Evolutionary conservation across 495 filamentous ascomycete species (phyloP).

Genomic region (Elasticomyces elasticus): DNA sequence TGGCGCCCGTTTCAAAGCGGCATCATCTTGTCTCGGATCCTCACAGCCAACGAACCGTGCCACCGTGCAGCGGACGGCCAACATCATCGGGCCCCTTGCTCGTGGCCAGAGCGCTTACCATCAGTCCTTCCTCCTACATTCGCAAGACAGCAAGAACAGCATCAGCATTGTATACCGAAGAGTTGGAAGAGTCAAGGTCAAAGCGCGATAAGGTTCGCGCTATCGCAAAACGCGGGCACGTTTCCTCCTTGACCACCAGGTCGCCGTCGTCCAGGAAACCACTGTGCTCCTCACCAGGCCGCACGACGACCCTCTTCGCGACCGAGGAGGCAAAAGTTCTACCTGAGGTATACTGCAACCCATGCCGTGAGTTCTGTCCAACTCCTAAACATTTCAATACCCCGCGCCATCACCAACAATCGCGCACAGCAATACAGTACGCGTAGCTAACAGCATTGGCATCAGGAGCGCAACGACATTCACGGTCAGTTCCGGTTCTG

Average conservation of each 20-base stretch:
- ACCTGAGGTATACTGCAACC: neutral
- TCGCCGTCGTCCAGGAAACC: neutral
- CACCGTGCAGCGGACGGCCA: neutral
- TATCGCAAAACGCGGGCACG: neutral
- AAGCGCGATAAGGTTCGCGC: constrained; percentile 2
- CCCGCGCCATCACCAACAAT: neutral
- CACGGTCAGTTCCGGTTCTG: constrained; percentile 18
- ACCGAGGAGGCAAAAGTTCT: neutral
- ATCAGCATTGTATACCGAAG: neutral
- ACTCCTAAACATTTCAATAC: neutral
- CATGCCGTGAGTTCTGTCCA: constrained; percentile 1
- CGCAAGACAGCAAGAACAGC: neutral
- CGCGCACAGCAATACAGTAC: neutral
- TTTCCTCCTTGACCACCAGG: neutral
- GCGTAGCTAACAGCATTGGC: neutral
- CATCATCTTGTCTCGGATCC: neutral
- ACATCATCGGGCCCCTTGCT: neutral
- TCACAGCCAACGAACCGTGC: neutral
- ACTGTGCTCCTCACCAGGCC: neutral
- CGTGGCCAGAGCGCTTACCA: neutral
- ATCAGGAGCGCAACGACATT: constrained; percentile 3
- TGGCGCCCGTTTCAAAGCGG: neutral
- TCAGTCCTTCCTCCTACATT: neutral
- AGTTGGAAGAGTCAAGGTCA: neutral
- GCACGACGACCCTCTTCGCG: neutral